A percentile compares a stretch with the other conserved stretches of the same genome.
Evolutionary conservation across 805 yeast genomes (phyloP).

Genomic region (Candida hispaniensis): DNA sequence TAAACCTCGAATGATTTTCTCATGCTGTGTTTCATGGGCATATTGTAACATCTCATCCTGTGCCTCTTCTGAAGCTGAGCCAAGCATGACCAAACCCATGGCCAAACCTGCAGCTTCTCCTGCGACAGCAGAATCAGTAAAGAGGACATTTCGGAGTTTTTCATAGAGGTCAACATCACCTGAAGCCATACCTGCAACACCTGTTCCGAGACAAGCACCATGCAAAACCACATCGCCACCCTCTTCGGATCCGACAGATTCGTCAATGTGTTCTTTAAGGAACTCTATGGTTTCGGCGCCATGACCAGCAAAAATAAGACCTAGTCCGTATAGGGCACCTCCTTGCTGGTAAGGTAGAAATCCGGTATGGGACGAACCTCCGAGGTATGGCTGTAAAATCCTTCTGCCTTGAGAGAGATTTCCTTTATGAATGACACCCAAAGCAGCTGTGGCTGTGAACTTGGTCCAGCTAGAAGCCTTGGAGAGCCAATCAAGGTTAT

Average conservation of each 20-base stretch:
- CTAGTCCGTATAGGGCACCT: conserved; percentile 88
- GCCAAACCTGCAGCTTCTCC: conserved; percentile 95
- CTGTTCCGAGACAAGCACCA: conserved; percentile 92
- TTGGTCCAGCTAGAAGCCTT: conserved; percentile 98
- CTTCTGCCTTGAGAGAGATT: conserved; percentile 83
- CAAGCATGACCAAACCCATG: conserved; percentile 93
- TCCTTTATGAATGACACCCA: conserved; percentile 95
- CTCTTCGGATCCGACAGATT: conserved; percentile 30
- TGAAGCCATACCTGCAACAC: conserved; percentile 95
- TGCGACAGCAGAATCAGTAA: conserved; percentile 83
- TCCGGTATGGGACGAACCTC: conserved; percentile 39
- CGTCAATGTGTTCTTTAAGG: conserved; percentile 52
- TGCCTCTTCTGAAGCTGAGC: conserved; percentile 65
- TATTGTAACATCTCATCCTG: conserved; percentile 73
- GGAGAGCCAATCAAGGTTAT: conserved; percentile 89
- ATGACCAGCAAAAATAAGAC: conserved; percentile 91
- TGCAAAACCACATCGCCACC: conserved; percentile 61
- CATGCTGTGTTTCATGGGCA: conserved; percentile 93
- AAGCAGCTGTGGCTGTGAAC: conserved; percentile 93
- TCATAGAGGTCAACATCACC: conserved; percentile 65
- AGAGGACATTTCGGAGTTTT: conserved; percentile 70
- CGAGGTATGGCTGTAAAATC: conserved; percentile 81
- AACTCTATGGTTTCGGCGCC: conserved; percentile 74
- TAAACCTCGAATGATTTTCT: conserved; percentile 86
- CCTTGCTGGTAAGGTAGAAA: conserved; percentile 90